Conservation (phyloP, 73 alveolate genomes). For the Paramecium primaurelia region DNA sequence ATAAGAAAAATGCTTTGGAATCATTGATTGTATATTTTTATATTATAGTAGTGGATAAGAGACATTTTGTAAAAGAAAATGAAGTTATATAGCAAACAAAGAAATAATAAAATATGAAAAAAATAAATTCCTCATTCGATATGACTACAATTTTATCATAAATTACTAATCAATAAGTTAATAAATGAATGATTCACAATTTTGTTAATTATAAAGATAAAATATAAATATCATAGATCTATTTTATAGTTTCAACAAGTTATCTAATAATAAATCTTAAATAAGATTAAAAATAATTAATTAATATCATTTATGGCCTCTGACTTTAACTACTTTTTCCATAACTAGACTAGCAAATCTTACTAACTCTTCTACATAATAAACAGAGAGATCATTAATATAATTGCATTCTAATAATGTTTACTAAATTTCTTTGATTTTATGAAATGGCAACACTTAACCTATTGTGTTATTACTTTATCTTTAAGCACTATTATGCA, state of each 20-base stretch:
- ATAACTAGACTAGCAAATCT: constrained; percentile 11
- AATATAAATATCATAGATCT: not conserved
- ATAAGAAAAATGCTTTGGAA: not conserved
- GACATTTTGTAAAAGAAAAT: not conserved
- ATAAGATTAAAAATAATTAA: not conserved
- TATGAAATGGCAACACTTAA: constrained; percentile 1
- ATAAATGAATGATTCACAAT: not conserved
- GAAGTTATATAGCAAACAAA: not conserved
- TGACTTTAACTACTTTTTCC: not conserved
- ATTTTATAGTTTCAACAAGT: not conserved
- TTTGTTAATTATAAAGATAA: not conserved
- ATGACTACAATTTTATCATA: not conserved
- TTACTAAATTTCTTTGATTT: not conserved
- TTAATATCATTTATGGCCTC: constrained; percentile 1
- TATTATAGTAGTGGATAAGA: constrained; percentile 11
- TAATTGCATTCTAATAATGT: not conserved
- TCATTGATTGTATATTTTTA: not conserved
- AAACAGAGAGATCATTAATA: not conserved
- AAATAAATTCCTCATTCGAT: not conserved
- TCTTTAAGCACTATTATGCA: not conserved
- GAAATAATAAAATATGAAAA: not conserved
- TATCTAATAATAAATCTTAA: not conserved
- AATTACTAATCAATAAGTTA: not conserved
- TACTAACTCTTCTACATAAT: not conserved
- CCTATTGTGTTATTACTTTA: not conserved